These are phyloP conservation scores for Ustilago bromivora DNA, from an alignment of 1,284 basidiomycete species.

Conservation along the genomic window DNA sequence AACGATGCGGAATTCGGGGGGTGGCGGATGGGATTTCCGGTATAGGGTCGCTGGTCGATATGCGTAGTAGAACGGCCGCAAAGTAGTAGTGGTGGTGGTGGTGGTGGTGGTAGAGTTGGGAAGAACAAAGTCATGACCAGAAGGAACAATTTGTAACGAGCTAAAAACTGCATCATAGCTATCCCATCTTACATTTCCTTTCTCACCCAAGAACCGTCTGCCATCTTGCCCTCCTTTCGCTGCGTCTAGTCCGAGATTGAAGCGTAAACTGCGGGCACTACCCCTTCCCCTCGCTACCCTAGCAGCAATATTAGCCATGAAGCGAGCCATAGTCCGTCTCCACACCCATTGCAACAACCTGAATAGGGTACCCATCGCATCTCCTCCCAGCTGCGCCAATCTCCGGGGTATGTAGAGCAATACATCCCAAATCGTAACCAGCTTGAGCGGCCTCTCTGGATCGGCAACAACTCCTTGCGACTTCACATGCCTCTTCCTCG, in stretches of 20 bases:
- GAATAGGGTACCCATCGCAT: slow-evolving; percentile 13
- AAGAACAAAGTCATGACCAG: slow-evolving; percentile 73
- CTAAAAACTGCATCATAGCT: slow-evolving; percentile 46
- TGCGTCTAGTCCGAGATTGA: slow-evolving; percentile 12
- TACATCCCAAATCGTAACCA: slow-evolving; percentile 53
- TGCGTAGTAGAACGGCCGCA: slow-evolving; percentile 82
- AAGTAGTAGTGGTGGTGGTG: neutral
- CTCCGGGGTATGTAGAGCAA: slow-evolving; percentile 50
- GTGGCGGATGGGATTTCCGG: slow-evolving; percentile 81
- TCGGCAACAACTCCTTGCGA: slow-evolving; percentile 49
- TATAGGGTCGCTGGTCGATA: slow-evolving; percentile 91
- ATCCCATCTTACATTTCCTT: slow-evolving; percentile 29
- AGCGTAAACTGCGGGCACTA: neutral
- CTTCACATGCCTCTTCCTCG: slow-evolving; percentile 14
- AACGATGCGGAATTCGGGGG: slow-evolving; percentile 87
- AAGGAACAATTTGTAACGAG: slow-evolving; percentile 79
- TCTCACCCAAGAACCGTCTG: slow-evolving; percentile 26
- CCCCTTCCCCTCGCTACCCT: neutral
- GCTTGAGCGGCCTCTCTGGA: slow-evolving; percentile 46
- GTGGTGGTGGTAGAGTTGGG: slow-evolving; percentile 35
- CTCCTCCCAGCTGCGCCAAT: slow-evolving; percentile 28
- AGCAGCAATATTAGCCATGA: slow-evolving; percentile 5
- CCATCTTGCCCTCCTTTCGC: slow-evolving; percentile 13
- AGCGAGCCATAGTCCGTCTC: slow-evolving; percentile 1
- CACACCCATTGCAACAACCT: slow-evolving; percentile 2